These are phyloP conservation scores for Boletus hoseneyae DNA, from an alignment of 1,284 basidiomycete species.

Conservation along the genomic window DNA sequence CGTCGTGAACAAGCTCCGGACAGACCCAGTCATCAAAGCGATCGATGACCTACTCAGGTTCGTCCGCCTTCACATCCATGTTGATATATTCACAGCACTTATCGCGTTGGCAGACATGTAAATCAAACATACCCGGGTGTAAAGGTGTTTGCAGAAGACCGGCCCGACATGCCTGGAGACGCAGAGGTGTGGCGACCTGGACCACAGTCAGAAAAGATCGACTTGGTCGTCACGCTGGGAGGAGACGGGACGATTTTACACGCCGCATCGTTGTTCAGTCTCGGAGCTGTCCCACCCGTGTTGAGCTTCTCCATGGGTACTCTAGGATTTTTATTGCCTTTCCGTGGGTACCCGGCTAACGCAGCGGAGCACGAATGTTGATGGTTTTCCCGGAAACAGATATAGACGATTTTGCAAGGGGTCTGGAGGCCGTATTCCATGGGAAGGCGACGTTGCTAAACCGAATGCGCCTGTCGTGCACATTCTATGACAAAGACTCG, in stretches of 20 bases:
- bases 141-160: constrained; percentile 72
- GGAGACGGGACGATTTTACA: constrained; percentile 97
- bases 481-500: constrained; percentile 64
- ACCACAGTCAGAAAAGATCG: constrained; percentile 57
- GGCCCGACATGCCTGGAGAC: constrained; percentile 61
- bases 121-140: constrained; percentile 65
- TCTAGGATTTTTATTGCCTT: constrained; percentile 90
- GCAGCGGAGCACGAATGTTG: not conserved
- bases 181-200: constrained; percentile 61
- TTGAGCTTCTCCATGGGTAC: constrained; percentile 97
- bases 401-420: constrained; percentile 77
- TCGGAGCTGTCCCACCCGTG: constrained; percentile 89
- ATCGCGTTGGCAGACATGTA: constrained; percentile 50
- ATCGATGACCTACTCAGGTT: constrained; percentile 69
- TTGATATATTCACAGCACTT: not conserved
- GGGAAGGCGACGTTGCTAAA: constrained; percentile 80
- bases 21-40: constrained; percentile 67
- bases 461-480: constrained; percentile 83
- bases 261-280: constrained; percentile 88
- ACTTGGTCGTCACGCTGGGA: constrained; percentile 89
- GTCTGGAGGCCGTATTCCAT: constrained; percentile 72
- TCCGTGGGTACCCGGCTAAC: constrained; percentile 59
- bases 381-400: constrained; percentile 42
- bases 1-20: constrained; percentile 75
- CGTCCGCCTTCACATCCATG: constrained; percentile 22